A percentile compares a stretch with the other conserved stretches of the same genome.
Evolutionary conservation across 2,329 filamentous ascomycete species (phyloP).

Genomic region (Dactylellina parvicollis): DNA sequence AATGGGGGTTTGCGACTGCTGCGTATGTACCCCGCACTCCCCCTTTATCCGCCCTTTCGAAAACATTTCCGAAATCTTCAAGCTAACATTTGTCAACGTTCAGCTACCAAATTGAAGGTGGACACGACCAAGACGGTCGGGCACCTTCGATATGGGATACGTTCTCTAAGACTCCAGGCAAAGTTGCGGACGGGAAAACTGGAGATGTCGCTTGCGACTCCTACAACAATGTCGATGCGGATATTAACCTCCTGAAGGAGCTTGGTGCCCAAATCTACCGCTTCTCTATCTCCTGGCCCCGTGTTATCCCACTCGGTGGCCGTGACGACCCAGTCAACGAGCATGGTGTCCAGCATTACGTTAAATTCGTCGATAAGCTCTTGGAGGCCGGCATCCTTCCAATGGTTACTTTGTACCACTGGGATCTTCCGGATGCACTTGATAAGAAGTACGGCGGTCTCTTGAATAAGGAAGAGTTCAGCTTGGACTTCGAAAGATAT

Average conservation of each 20-base stretch:
- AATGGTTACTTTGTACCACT: conserved; percentile 85
- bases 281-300: conserved; percentile 85
- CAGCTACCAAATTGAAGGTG: conserved; percentile 90
- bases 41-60: neutral
- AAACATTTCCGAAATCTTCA: neutral
- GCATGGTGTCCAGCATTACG: conserved; percentile 79
- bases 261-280: conserved; percentile 80
- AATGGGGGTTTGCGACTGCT: conserved; percentile 83
- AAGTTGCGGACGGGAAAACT: conserved; percentile 80
- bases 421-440: conserved; percentile 83
- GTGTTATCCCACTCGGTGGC: conserved; percentile 85
- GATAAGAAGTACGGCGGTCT: conserved; percentile 84
- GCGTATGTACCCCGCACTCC: conserved; percentile 65
- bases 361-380: conserved; percentile 80
- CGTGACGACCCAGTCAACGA: conserved; percentile 83
- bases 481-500: conserved; percentile 81
- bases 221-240: conserved; percentile 80
- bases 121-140: conserved; percentile 77
- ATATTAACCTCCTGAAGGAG: conserved; percentile 79
- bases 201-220: conserved; percentile 85
- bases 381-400: conserved; percentile 79
- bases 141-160: conserved; percentile 88
- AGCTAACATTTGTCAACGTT: conserved; percentile 21
- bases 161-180: conserved; percentile 82
- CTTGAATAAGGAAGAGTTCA: conserved; percentile 82